phyloP scores from a whole-genome alignment of 495 filamentous ascomycete genomes.

The Evernia prunastri region DNA sequence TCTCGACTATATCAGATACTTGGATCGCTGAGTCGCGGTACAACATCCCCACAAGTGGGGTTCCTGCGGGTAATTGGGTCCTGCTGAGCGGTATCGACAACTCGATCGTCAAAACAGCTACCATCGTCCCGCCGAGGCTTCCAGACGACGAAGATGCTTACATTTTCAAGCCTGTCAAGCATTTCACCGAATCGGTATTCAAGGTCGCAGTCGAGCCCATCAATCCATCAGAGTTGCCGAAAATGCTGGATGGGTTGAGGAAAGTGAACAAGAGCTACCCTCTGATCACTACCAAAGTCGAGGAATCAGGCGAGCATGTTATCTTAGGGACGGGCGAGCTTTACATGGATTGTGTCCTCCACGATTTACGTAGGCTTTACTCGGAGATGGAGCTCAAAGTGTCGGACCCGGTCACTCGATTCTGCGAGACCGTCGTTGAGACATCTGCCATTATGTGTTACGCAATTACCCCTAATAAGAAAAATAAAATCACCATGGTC shows the following conservation, averaged over 20 bases:
- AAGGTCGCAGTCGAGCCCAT: slow-evolving; percentile 98
- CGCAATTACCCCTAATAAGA: slow-evolving; percentile 95
- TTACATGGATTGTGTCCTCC: slow-evolving; percentile 98
- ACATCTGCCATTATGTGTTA: slow-evolving; percentile 97
- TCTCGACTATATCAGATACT: slow-evolving; percentile 79
- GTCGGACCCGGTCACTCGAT: slow-evolving; percentile 93
- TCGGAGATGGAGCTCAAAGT: slow-evolving; percentile 99
- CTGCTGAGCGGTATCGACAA: slow-evolving; percentile 89
- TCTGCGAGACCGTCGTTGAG: slow-evolving; percentile 97
- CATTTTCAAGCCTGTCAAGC: slow-evolving; percentile 86
- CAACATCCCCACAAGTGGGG: slow-evolving; percentile 81
- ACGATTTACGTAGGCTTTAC: slow-evolving; percentile 86
- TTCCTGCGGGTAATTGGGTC: slow-evolving; percentile 94
- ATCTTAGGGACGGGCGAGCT: slow-evolving; percentile 92
- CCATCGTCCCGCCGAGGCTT: slow-evolving; percentile 73
- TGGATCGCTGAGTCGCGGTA: slow-evolving; percentile 94
- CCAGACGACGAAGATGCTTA: slow-evolving; percentile 85
- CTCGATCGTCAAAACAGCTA: slow-evolving; percentile 98
- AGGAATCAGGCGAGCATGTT: slow-evolving; percentile 97
- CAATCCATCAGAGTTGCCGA: slow-evolving; percentile 96
- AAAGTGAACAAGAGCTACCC: slow-evolving; percentile 98
- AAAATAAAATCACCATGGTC: slow-evolving; percentile 98
- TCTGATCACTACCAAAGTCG: slow-evolving; percentile 90
- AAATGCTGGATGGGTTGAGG: slow-evolving; percentile 94
- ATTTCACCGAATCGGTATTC: slow-evolving; percentile 96